phyloP scores from a whole-genome alignment of 208 protist genomes.

The Novymonas esmeraldas region DNA sequence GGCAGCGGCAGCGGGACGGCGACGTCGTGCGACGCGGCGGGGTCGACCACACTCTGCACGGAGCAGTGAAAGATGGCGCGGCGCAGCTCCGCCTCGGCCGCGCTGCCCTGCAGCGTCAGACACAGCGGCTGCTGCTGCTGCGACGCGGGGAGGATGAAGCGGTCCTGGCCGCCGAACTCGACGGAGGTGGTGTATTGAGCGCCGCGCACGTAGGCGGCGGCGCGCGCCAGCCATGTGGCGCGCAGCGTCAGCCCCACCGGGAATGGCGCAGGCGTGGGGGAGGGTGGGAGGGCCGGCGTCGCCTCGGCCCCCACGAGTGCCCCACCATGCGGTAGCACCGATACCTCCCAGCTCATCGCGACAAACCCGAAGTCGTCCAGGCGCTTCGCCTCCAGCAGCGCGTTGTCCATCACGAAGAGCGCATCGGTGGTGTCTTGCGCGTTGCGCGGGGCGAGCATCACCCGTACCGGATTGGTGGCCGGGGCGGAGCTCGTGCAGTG shows the following conservation, averaged over 20 bases:
- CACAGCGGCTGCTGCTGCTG: conserved; percentile 39
- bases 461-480: conserved; percentile 43
- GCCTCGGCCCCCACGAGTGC: conserved; percentile 24
- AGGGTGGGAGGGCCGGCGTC: background rate
- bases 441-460: conserved; percentile 85
- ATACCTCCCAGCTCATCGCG: conserved; percentile 70
- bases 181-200: conserved; percentile 71
- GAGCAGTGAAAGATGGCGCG: conserved; percentile 65
- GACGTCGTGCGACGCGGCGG: conserved; percentile 56
- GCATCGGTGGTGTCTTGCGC: conserved; percentile 57
- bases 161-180: conserved; percentile 66
- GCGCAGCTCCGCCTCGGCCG: conserved; percentile 18
- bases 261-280: conserved; percentile 16
- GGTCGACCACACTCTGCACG: conserved; percentile 57
- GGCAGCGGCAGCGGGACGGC: conserved; percentile 62
- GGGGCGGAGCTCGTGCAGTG: conserved; percentile 51
- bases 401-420: conserved; percentile 59
- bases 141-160: conserved; percentile 36
- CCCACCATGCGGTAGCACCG: conserved; percentile 69
- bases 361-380: conserved; percentile 88
- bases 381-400: conserved; percentile 41
- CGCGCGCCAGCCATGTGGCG: conserved; percentile 66
- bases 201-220: conserved; percentile 40
- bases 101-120: conserved; percentile 30
- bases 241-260: conserved; percentile 78